These are phyloP conservation scores for Echinosophora koreensis DNA, from an alignment of 306 rosid species.

Conservation along the genomic window DNA sequence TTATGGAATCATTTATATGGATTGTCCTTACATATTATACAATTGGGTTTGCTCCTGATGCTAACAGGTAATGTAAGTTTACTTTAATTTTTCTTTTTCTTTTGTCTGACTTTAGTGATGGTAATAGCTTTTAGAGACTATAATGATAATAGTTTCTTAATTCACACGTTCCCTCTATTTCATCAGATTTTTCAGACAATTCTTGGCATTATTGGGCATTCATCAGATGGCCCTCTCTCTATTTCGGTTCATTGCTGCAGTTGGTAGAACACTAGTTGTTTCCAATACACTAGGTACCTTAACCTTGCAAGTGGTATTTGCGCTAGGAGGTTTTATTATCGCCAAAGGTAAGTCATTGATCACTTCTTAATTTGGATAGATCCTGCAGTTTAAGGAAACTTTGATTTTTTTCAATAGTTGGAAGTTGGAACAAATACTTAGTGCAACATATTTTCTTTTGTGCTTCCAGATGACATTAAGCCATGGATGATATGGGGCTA, in stretches of 20 bases:
- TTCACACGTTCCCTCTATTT: background rate
- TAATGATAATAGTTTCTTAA: background rate
- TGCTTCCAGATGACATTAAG: conserved; percentile 63
- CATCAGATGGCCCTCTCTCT: conserved; percentile 72
- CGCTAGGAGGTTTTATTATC: conserved; percentile 68
- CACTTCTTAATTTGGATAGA: background rate
- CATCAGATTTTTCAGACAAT: conserved; percentile 61
- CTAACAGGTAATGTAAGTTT: conserved; percentile 60
- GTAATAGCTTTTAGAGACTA: background rate
- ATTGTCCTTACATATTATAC: conserved; percentile 72
- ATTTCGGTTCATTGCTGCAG: conserved; percentile 66
- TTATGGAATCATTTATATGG: conserved; percentile 74
- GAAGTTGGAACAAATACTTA: background rate
- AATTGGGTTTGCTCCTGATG: conserved; percentile 81
- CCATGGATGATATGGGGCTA: conserved; percentile 88
- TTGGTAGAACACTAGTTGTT: conserved; percentile 62
- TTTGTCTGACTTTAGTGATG: background rate
- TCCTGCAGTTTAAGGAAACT: background rate
- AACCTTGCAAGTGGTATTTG: conserved; percentile 53
- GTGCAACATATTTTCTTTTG: background rate
- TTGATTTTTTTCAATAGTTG: background rate
- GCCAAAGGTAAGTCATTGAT: conserved; percentile 54
- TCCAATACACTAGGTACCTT: conserved; percentile 60
- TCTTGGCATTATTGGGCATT: conserved; percentile 62
- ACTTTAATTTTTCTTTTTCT: background rate